phyloP scores from a whole-genome alignment of 768 basidiomycete genomes.

The Trametopsis cervina region DNA sequence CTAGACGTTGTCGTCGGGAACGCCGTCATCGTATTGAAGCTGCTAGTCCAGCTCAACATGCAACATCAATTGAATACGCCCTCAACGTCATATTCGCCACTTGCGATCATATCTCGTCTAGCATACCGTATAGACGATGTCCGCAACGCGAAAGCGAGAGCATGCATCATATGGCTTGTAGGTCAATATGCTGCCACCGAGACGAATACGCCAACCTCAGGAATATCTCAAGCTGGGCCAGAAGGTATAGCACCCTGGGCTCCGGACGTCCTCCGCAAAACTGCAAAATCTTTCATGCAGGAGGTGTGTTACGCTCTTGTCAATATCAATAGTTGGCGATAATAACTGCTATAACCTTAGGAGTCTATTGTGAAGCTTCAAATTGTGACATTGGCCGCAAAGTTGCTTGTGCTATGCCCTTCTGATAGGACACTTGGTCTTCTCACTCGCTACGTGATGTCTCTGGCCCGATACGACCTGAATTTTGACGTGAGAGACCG shows the following conservation, averaged over 20 bases:
- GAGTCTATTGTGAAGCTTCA: slow-evolving; percentile 71
- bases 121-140: slow-evolving; percentile 77
- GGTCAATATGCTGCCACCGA: slow-evolving; percentile 73
- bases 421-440: slow-evolving; percentile 40
- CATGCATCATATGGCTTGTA: slow-evolving; percentile 89
- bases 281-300: slow-evolving; percentile 59
- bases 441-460: slow-evolving; percentile 67
- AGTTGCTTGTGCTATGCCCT: slow-evolving; percentile 69
- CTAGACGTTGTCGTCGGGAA: slow-evolving; percentile 71
- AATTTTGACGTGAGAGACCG: slow-evolving; percentile 92
- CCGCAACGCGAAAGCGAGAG: slow-evolving; percentile 70
- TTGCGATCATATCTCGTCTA: slow-evolving; percentile 71
- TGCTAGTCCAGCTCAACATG: slow-evolving; percentile 68
- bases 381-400: slow-evolving; percentile 78
- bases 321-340: background rate
- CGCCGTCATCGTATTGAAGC: slow-evolving; percentile 81
- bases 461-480: slow-evolving; percentile 80
- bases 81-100: slow-evolving; percentile 30
- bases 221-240: slow-evolving; percentile 23
- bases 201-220: slow-evolving; percentile 19
- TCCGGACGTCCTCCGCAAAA: slow-evolving; percentile 82
- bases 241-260: slow-evolving; percentile 72
- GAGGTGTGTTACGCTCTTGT: slow-evolving; percentile 46
- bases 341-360: slow-evolving; percentile 28
- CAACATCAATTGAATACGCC: slow-evolving; percentile 24